Base-by-base conservation (phyloP, 1,139 yeast species). In the Hansenula lynferdii region DNA sequence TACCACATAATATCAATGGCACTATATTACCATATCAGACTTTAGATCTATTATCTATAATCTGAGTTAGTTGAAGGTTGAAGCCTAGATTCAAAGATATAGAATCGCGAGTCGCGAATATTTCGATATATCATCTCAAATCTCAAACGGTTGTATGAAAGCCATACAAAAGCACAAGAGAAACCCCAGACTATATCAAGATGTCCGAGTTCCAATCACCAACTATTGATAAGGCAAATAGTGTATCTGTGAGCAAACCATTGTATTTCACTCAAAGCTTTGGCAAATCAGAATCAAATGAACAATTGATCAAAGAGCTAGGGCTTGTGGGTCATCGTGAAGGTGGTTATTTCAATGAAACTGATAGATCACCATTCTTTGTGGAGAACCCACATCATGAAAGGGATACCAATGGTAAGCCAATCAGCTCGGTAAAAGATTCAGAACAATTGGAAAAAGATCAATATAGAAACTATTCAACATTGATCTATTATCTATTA, bases 281-380 rank as follows among this genome's bases (percentile, higher is more conserved):
- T 25, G 34, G 31, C 11, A 39, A 54, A 12, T 51, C 59, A 1
- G 30, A 34, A 1, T 21, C 34, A 8, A 49, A 55, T 14, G 38
- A 49, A 32, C 41, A 47, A 15, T 36, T 65, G 16, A 62, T 66
- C 28, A 42, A 52, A 9, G 53, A 56, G n/a, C 49, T 64, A 34
- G 42, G 53, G 8, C 48, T 69, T 15, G 47, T 56, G 4, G 58
- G 62, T 22, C 77, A 72, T 49, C 65, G 61, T 35, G 77, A 70
- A 51, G 77, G 77, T 36, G 77, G 77, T 0, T 72, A 65, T 48
- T 72, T 65, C 50, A 69, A 59, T 36, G 76, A 72, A 44, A 72
- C 78, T 0, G 77, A 71, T 42, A 61, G 75, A 40, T 64, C 75
- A 16, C 67, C 67, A 2, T 65, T 62, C 31, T 36, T 43, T 5